Percentiles rank a stretch among this genome's conserved stretches.
These are phyloP conservation scores for Penicillium sp. DNA, from an alignment of 2,329 filamentous ascomycete genomes.

Conservation along the genomic window DNA sequence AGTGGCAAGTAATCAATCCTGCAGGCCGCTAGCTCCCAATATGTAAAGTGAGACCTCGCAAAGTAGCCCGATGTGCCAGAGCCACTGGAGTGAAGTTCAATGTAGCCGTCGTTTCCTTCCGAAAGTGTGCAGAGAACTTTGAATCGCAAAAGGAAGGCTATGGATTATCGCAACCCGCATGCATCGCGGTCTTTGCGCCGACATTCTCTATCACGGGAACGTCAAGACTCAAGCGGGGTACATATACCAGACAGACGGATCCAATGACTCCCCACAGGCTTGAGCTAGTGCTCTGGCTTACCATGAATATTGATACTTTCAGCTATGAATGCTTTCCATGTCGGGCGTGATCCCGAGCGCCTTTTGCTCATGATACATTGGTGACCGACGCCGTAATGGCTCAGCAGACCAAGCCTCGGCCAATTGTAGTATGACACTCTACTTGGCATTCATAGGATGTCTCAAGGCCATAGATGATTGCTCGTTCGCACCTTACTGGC, in stretches of 20 bases:
- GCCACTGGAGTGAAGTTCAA: not conserved
- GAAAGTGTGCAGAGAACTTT: conserved; percentile 2
- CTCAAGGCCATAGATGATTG: not conserved
- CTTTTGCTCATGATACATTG: conserved; percentile 7
- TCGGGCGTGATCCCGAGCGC: not conserved
- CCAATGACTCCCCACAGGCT: not conserved
- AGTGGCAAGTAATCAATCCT: conserved; percentile 17
- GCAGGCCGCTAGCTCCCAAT: not conserved
- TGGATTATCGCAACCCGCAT: conserved; percentile 8
- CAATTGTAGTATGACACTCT: not conserved
- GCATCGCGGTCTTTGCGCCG: conserved; percentile 10
- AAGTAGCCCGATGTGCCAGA: conserved; percentile 7
- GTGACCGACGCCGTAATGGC: not conserved
- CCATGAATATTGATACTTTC: not conserved
- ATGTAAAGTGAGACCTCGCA: conserved; percentile 14
- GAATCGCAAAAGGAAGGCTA: not conserved
- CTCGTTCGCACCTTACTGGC: not conserved
- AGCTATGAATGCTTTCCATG: not conserved
- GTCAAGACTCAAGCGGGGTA: not conserved
- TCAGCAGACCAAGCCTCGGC: conserved; percentile 5
- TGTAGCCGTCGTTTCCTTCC: conserved; percentile 1
- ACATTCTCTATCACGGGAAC: conserved; percentile 5
- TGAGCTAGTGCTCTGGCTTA: not conserved
- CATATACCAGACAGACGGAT: not conserved
- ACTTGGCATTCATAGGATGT: conserved; percentile 6